Evolutionary conservation across 441 rosid species (phyloP), one percentile per base, ranked within the genome.

Genomic region (Melastoma candidum): DNA sequence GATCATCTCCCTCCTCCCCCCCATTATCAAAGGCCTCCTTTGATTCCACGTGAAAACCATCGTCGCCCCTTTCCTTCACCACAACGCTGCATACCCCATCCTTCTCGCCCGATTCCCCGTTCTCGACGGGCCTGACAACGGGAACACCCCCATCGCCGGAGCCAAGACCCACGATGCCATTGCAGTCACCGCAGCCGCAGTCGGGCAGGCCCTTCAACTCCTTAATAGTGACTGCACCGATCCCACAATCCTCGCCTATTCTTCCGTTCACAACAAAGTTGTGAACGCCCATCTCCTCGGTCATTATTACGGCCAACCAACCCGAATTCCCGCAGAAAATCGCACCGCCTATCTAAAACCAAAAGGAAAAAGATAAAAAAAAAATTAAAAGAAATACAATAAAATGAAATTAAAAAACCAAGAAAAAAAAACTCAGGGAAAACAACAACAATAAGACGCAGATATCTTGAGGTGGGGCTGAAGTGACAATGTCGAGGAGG

Each of bases 61-160:
- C 77, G 43, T 39, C 24, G 46, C 56, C 24, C 44, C 29, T 45
- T 1, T n/a, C 43, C 56, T 63, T 70, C 36, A 54, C 69, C 1
- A 45, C 79, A 26, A 51, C 63, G 49, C 61, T 72, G n/a, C 54
- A 63, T 12, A 67, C 71, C 51, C 68, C 55, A 39, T 62, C 71
- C 50, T 70, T 72, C 4, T 56, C 53, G 48, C 62, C 54, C 63
- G 67, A 52, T 74, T 67, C 22, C 22, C 22, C 22, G 22, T 17
- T 17, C 22, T 17, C 22, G 44, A 25, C 25, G 12, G 7, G 12
- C 49, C 44, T 17, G 13, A 26, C 25, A 2, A 22, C 8, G 29
- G 44, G 54, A 48, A 6, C 59, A 11, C 12, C 17, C 43, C 26
- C 48, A 12, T 39, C 56, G 8, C 43, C 56, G 22, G 22, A 17